Base-by-base conservation (phyloP, 352 stramenopile genomes). In the Pythium phragmiticola region DNA sequence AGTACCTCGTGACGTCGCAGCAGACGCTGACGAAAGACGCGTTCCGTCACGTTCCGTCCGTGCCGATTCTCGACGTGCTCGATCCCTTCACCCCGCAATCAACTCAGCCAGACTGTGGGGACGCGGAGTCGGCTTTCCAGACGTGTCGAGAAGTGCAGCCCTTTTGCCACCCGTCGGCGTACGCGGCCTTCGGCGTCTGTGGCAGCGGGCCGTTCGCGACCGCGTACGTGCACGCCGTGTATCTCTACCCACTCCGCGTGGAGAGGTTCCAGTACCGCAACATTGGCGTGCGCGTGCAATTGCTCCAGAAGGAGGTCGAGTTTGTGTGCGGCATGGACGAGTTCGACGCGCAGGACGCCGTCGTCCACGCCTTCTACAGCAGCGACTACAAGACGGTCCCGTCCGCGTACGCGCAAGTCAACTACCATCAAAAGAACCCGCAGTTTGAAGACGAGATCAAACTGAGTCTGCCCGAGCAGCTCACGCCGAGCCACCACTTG, bases 371-470 rank as follows among this genome's bases (percentile, higher is more conserved):
- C 0, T 43, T 90, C 11, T 87, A 88, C 42, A 64, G 51, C 34
- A 19, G 69, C 1, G 63, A 82, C 45, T 66, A 73, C 12, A 50
- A 73, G 16, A 59, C 80, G 5, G 39, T 47, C 0, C 54, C 63
- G 4, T 71, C 78, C 2, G 72, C 57, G 1, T 84, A 66, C 33
- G 73, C 70, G 0, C 68, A 84, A n/a, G 84, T 93, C n/a, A 82
- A 81, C 19, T 93, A 93, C 47, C 84, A 93, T 36, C 77, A 88
- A 23, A 89, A 90, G 57, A 89, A 81, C 19, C 84, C 82, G 5
- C 76, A 88, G 59, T 93, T 90, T 46, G 82, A 91, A 33, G 74
- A 77, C 43, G 84, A 93, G 53, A 74, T 93, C 48, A 93, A 93
- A 54, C 67, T 93, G 37, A 77, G 70, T 36, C 70, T 93, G 11